Conservation (phyloP, 176 grass and related monocot species). For the Chloris gayana region DNA sequence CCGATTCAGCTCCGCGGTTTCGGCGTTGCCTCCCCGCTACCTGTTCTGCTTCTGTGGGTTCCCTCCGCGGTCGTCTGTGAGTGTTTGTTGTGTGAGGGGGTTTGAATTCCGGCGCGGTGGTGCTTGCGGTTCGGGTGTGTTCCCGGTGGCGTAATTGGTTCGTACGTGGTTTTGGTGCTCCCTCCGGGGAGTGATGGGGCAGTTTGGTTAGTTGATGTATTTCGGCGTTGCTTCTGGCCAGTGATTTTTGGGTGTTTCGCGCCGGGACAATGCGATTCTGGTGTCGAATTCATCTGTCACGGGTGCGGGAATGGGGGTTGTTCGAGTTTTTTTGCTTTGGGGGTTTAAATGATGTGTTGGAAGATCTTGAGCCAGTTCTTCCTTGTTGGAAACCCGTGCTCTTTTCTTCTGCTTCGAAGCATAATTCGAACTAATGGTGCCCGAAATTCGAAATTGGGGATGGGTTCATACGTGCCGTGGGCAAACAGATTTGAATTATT, state of each 20-base stretch:
- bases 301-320: background rate
- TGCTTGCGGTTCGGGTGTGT: background rate
- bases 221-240: conserved; percentile 1
- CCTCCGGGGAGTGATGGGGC: background rate
- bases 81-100: background rate
- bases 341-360: background rate
- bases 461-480: conserved; percentile 17
- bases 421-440: background rate
- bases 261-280: conserved; percentile 36
- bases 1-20: background rate
- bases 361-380: conserved; percentile 31
- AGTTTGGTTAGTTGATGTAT: background rate
- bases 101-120: background rate
- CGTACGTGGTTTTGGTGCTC: background rate
- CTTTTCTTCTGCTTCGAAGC: background rate
- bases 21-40: background rate
- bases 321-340: background rate
- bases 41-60: background rate
- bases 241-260: conserved; percentile 7
- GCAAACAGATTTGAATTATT: conserved; percentile 1
- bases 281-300: conserved; percentile 20
- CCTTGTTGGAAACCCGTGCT: background rate
- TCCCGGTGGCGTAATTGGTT: background rate
- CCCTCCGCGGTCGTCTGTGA: background rate
- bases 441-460: background rate